Conservation (phyloP, 495 filamentous ascomycete genomes). For the Aspergillus funiculosus region DNA sequence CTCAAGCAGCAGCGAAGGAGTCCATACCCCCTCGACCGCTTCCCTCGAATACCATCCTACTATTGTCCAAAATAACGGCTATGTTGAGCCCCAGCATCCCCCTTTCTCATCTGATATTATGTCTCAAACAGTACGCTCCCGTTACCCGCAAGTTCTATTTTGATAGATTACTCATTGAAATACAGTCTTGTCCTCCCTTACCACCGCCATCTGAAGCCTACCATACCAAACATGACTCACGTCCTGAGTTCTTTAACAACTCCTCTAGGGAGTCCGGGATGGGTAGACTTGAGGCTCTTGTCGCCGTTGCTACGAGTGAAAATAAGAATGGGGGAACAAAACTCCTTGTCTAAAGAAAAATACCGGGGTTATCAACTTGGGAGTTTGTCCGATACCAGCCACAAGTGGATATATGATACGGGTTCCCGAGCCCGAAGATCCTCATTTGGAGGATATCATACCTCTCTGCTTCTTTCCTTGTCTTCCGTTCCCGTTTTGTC, state of each 20-base stretch:
- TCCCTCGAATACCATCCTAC: constrained; percentile 58
- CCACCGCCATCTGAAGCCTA: constrained; percentile 34
- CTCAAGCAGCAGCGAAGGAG: constrained; percentile 66
- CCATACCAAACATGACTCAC: constrained; percentile 29
- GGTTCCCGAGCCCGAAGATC: too few relatives aligned
- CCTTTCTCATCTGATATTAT: constrained; percentile 40
- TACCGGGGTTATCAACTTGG: background rate
- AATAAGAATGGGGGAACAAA: constrained; percentile 54
- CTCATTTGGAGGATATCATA: too few relatives aligned
- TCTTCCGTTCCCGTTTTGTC: constrained; percentile 9
- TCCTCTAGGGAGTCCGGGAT: constrained; percentile 46
- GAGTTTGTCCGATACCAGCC: too few relatives aligned
- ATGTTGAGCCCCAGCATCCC: constrained; percentile 49
- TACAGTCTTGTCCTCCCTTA: constrained; percentile 38
- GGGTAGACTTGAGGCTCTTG: constrained; percentile 73
- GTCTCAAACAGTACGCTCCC: constrained; percentile 38
- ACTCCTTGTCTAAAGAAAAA: constrained; percentile 29
- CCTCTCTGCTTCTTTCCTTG: background rate
- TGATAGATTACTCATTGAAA: constrained; percentile 36
- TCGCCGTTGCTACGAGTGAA: constrained; percentile 84
- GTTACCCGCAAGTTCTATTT: constrained; percentile 27
- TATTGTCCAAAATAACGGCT: constrained; percentile 60
- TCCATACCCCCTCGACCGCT: constrained; percentile 59
- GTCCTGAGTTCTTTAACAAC: constrained; percentile 29
- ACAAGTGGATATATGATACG: too few relatives aligned